Percentiles rank a stretch among this genome's conserved stretches.
These are phyloP conservation scores for Ampelocalamus luodianensis DNA, from an alignment of 176 grass and related monocot genomes.

Conservation along the genomic window DNA sequence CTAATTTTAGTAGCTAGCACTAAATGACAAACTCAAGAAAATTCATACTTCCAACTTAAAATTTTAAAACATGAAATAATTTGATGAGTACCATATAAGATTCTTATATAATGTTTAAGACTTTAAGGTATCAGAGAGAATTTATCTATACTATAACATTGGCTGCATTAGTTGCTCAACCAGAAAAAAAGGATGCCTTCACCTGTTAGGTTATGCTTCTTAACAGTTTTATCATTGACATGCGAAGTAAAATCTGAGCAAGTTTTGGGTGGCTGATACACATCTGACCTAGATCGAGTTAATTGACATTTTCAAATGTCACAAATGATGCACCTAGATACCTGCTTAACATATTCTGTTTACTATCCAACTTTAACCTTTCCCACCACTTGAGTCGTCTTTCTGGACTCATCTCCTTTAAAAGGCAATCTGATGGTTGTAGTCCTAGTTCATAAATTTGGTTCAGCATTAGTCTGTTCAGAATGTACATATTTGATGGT, in stretches of 20 bases:
- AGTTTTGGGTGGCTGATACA: not conserved
- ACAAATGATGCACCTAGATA: not conserved
- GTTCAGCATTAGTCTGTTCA: not conserved
- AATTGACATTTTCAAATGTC: slow-evolving; percentile 28
- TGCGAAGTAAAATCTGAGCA: not conserved
- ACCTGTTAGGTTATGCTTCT: not conserved
- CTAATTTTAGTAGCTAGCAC: slow-evolving; percentile 14
- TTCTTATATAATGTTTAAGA: not conserved
- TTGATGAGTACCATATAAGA: not conserved
- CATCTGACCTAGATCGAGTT: slow-evolving; percentile 2
- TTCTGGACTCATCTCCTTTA: not conserved
- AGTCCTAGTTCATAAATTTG: not conserved
- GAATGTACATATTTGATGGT: slow-evolving; percentile 5
- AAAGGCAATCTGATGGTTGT: not conserved
- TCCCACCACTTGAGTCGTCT: not conserved
- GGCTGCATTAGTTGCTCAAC: not conserved
- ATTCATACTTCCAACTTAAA: slow-evolving; percentile 9
- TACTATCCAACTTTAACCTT: not conserved
- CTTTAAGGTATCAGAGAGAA: not conserved
- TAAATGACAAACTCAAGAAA: not conserved
- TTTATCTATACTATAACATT: not conserved
- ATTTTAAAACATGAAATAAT: slow-evolving; percentile 3
- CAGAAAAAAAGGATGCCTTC: slow-evolving; percentile 9
- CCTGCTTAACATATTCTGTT: not conserved
- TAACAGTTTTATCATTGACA: slow-evolving; percentile 5